Conservation (phyloP, 129 eudicot genomes). For the Logfia minima region DNA sequence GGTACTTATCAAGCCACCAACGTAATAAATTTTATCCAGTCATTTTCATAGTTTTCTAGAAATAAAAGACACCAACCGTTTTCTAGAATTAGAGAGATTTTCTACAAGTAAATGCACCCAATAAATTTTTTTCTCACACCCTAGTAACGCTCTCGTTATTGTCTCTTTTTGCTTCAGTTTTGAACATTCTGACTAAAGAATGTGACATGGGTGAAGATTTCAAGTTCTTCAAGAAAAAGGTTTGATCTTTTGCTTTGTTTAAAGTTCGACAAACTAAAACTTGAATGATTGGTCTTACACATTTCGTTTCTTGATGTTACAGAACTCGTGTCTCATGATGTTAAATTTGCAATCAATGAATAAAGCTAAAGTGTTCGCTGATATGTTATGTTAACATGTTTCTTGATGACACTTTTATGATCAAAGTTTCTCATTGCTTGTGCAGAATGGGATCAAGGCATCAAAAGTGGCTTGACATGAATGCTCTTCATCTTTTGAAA, state of each 20-base stretch:
- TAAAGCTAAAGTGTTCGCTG: constrained; percentile 16
- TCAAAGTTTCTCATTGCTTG: constrained; percentile 25
- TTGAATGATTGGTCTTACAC: constrained; percentile 12
- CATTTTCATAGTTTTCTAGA: no score
- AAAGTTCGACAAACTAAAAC: background rate
- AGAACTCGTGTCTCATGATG: constrained; percentile 25
- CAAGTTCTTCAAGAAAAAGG: constrained; percentile 20
- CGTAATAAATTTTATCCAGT: background rate
- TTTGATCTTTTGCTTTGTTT: constrained; percentile 8
- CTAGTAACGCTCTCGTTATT: background rate
- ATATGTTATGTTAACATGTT: constrained; percentile 29
- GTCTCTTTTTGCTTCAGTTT: constrained; percentile 10
- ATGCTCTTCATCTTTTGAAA: constrained; percentile 34
- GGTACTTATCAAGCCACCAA: constrained; percentile 9
- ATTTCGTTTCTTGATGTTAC: constrained; percentile 9
- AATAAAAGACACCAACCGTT: no score
- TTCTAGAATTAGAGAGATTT: no score
- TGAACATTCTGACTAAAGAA: constrained; percentile 7
- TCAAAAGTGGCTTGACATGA: constrained; percentile 36
- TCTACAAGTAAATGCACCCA: background rate
- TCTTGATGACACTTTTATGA: constrained; percentile 34
- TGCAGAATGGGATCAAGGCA: constrained; percentile 37
- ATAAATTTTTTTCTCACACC: background rate
- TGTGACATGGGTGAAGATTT: constrained; percentile 16
- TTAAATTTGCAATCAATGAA: constrained; percentile 21